Evolutionary conservation across 2,329 filamentous ascomycete genomes (phyloP).

Genomic region (Cadophora gregata): DNA sequence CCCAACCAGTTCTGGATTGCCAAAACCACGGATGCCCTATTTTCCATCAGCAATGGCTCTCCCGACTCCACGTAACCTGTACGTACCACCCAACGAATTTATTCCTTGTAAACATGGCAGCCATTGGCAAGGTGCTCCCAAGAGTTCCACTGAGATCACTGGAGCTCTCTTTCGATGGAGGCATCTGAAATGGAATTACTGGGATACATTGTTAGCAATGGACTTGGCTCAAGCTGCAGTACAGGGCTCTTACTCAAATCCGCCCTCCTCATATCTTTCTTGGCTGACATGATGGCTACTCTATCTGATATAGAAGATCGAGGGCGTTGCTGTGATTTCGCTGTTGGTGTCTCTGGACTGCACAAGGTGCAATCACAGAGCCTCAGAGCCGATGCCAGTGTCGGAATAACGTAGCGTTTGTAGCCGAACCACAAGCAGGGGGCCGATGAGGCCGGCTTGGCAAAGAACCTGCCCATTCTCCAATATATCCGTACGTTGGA

Average conservation of each 20-base stretch:
- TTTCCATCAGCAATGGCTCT: conserved; percentile 23
- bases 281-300: conserved; percentile 61
- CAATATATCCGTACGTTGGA: too few relatives aligned
- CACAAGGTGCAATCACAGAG: not conserved
- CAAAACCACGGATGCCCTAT: conserved; percentile 75
- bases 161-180: conserved; percentile 66
- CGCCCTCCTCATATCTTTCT: conserved; percentile 76
- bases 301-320: not conserved
- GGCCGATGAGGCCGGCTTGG: too few relatives aligned
- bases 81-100: conserved; percentile 72
- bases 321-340: not conserved
- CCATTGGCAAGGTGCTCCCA: conserved; percentile 88
- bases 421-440: too few relatives aligned
- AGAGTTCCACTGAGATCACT: conserved; percentile 74
- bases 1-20: conserved; percentile 78
- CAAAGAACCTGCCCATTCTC: too few relatives aligned
- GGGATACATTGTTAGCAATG: conserved; percentile 27
- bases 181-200: conserved; percentile 91
- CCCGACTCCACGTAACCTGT: conserved; percentile 31
- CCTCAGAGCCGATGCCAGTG: not conserved
- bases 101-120: conserved; percentile 92
- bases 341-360: not conserved
- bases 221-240: conserved; percentile 27
- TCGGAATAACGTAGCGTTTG: too few relatives aligned
- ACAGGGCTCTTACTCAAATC: conserved; percentile 67